These are phyloP conservation scores for Trichophyton equinum DNA, from an alignment of 2,329 filamentous ascomycete species.

Conservation along the genomic window DNA sequence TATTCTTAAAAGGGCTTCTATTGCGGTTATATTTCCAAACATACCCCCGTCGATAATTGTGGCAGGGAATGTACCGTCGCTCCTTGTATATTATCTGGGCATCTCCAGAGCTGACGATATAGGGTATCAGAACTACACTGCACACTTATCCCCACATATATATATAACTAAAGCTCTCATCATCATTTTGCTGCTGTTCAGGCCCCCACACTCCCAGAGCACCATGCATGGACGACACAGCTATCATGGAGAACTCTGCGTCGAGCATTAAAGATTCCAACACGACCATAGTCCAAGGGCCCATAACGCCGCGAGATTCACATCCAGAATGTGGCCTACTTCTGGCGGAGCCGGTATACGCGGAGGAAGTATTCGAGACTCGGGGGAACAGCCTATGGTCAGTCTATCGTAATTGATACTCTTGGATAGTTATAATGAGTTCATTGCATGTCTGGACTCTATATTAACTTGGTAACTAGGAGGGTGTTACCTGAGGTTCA, in stretches of 20 bases:
- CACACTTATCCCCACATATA: not conserved
- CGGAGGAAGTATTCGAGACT: not conserved
- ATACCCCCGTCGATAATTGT: not conserved
- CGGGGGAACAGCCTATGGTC: conserved; percentile 9
- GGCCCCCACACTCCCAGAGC: not conserved
- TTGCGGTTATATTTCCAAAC: not conserved
- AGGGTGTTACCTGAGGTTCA: conserved; percentile 31
- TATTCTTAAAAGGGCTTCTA: not conserved
- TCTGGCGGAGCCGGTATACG: conserved; percentile 4
- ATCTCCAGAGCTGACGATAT: not conserved
- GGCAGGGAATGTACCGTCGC: not conserved
- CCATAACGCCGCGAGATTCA: not conserved
- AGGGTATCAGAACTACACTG: not conserved
- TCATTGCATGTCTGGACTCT: not conserved
- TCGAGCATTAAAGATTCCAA: not conserved
- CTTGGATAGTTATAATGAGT: not conserved
- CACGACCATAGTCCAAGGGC: not conserved
- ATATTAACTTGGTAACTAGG: conserved; percentile 17
- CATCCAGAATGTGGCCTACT: conserved; percentile 1
- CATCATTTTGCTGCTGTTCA: not conserved
- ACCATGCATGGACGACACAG: not conserved
- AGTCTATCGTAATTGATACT: not conserved
- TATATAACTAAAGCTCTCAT: not conserved
- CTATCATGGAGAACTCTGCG: not conserved
- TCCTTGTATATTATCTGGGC: not conserved